A percentile compares a stretch with the other conserved stretches of the same genome.
These are phyloP conservation scores for Alternaria gansuensis DNA, from an alignment of 2,329 filamentous ascomycete species.

Conservation along the genomic window DNA sequence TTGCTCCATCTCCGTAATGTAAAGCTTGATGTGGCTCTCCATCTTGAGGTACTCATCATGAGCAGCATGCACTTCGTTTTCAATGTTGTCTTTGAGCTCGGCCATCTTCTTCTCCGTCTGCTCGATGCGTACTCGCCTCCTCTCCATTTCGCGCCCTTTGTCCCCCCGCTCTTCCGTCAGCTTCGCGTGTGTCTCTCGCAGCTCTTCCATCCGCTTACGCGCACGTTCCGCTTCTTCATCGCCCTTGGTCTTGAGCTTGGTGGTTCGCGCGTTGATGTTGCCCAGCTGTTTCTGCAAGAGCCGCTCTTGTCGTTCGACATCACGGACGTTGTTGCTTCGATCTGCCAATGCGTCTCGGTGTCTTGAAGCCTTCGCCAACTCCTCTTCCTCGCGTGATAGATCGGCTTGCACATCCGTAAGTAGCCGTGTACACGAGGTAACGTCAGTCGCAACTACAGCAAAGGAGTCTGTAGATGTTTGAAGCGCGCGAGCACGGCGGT, in stretches of 20 bases:
- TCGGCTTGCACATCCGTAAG: slow-evolving; percentile 88
- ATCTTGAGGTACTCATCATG: slow-evolving; percentile 97
- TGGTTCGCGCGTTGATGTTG: slow-evolving; percentile 87
- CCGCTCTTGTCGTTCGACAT: slow-evolving; percentile 88
- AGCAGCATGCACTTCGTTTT: slow-evolving; percentile 88
- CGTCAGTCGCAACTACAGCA: slow-evolving; percentile 81
- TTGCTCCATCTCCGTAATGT: slow-evolving; percentile 99
- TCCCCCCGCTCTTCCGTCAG: slow-evolving; percentile 85
- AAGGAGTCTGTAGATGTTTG: slow-evolving; percentile 95
- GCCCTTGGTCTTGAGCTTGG: slow-evolving; percentile 81
- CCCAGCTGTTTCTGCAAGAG: slow-evolving; percentile 83
- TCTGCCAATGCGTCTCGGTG: slow-evolving; percentile 90
- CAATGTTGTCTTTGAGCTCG: slow-evolving; percentile 96
- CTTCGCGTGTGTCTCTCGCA: slow-evolving; percentile 79
- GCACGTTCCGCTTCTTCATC: slow-evolving; percentile 82
- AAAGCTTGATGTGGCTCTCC: slow-evolving; percentile 95
- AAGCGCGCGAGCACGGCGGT: slow-evolving; percentile 84
- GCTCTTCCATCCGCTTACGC: slow-evolving; percentile 88
- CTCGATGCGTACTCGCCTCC: slow-evolving; percentile 90
- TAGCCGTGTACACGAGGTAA: slow-evolving; percentile 86
- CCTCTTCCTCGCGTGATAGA: slow-evolving; percentile 89
- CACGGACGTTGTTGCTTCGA: slow-evolving; percentile 85
- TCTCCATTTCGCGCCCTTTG: slow-evolving; percentile 91
- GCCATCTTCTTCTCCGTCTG: slow-evolving; percentile 99
- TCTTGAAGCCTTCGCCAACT: slow-evolving; percentile 78